Conservation (phyloP, 495 filamentous ascomycete genomes). For the Penicillium alfredii region DNA sequence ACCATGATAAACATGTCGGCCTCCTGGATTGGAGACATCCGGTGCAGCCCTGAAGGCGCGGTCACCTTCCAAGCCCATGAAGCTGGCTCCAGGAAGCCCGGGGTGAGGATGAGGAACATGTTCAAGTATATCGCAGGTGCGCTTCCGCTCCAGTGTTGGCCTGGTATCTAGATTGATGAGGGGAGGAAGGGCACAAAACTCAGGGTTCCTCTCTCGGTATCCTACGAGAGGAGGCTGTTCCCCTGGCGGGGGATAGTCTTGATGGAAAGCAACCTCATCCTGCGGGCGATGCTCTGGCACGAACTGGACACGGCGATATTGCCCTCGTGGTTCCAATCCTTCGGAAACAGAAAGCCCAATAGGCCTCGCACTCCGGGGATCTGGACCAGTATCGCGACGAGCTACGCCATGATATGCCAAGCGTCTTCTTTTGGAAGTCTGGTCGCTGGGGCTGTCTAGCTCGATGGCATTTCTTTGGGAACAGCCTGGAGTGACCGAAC, state of each 20-base stretch:
- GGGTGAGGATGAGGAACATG: slow-evolving; percentile 6
- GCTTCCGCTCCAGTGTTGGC: slow-evolving; percentile 13
- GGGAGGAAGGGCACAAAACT: slow-evolving; percentile 6
- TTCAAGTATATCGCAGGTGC: slow-evolving; percentile 10
- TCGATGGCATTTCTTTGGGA: slow-evolving; percentile 12
- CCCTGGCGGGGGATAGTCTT: slow-evolving; percentile 14
- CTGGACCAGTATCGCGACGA: slow-evolving; percentile 5
- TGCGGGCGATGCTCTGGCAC: slow-evolving; percentile 14
- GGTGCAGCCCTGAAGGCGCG: slow-evolving; percentile 10
- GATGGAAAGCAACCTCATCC: slow-evolving; percentile 20
- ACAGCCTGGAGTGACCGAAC: slow-evolving; percentile 31
- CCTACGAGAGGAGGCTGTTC: slow-evolving; percentile 15
- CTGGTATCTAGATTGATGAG: slow-evolving; percentile 13
- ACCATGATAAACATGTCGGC: slow-evolving; percentile 14
- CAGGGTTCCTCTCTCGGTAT: slow-evolving; percentile 10
- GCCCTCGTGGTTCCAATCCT: slow-evolving; percentile 11
- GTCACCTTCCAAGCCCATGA: slow-evolving; percentile 13
- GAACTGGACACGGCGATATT: slow-evolving; percentile 18
- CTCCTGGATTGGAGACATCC: slow-evolving; percentile 7
- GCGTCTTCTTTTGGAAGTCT: slow-evolving; percentile 30
- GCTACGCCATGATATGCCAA: slow-evolving; percentile 19
- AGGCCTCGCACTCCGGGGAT: slow-evolving; percentile 13
- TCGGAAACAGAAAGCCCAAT: slow-evolving; percentile 11
- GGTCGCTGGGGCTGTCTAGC: slow-evolving; percentile 15
- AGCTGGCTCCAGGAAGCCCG: slow-evolving; percentile 10